A percentile compares a stretch with the other conserved stretches of the same genome.
phyloP scores from a whole-genome alignment of 116 monocot genomes.

The Phalaenopsis hybrid region DNA sequence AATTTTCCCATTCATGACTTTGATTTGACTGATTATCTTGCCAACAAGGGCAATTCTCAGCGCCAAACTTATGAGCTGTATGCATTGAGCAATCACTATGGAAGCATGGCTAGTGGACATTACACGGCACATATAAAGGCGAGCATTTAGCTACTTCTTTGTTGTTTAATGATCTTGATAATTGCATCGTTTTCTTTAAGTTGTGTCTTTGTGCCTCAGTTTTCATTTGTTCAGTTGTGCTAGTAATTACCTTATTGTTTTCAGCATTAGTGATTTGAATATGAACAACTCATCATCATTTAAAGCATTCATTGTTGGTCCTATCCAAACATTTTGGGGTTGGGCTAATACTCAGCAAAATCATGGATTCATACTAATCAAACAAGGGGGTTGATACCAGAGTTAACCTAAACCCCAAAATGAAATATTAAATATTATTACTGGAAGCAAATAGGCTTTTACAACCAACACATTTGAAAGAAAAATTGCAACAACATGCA shows the following conservation, averaged over 20 bases:
- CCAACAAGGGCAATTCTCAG: slow-evolving; percentile 61
- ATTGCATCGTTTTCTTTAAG: background rate
- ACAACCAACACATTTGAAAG: no score
- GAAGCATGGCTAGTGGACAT: slow-evolving; percentile 99
- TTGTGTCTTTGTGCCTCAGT: background rate
- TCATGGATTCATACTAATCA: background rate
- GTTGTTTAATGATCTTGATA: background rate
- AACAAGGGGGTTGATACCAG: no score
- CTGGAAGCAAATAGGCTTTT: no score
- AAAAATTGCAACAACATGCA: no score
- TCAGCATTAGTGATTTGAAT: background rate
- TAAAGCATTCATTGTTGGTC: background rate
- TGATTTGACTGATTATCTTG: slow-evolving; percentile 87
- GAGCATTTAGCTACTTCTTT: background rate
- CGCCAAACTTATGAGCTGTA: slow-evolving; percentile 81
- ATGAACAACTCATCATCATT: background rate
- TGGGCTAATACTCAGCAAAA: background rate
- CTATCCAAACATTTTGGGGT: background rate
- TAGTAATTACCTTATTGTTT: background rate
- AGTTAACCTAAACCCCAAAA: no score
- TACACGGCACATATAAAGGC: slow-evolving; percentile 98
- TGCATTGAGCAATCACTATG: slow-evolving; percentile 95
- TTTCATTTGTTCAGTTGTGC: background rate
- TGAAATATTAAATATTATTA: no score
- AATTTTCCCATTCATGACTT: slow-evolving; percentile 91